Conservation (phyloP, 805 yeast genomes). For the Wickerhamomyces strasburgensis region DNA sequence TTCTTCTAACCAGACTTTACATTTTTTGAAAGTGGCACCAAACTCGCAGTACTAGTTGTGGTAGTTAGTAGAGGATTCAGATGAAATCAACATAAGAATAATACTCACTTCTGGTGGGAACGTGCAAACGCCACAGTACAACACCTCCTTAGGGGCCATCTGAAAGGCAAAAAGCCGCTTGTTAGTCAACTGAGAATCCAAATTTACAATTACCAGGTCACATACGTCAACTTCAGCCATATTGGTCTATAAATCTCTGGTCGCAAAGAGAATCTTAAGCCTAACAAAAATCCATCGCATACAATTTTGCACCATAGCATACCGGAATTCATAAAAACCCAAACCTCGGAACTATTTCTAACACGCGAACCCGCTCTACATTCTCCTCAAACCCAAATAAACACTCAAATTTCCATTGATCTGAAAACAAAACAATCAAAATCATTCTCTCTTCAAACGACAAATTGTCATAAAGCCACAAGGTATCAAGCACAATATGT, state of each 20-base stretch:
- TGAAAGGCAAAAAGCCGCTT: too few relatives aligned
- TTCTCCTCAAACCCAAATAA: background rate
- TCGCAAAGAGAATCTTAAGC: background rate
- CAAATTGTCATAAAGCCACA: too few relatives aligned
- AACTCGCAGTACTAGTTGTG: conserved; percentile 71
- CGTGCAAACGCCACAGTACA: conserved; percentile 76
- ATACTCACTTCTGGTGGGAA: conserved; percentile 62
- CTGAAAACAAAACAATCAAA: too few relatives aligned
- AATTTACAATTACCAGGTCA: too few relatives aligned
- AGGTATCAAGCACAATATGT: too few relatives aligned
- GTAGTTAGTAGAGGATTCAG: conserved; percentile 6
- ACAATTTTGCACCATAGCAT: too few relatives aligned
- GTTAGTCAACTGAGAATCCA: conserved; percentile 6
- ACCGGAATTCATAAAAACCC: too few relatives aligned
- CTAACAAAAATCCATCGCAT: too few relatives aligned
- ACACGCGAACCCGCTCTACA: conserved; percentile 1
- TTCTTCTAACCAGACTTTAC: conserved; percentile 76
- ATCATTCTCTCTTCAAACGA: too few relatives aligned
- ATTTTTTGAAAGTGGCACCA: conserved; percentile 73
- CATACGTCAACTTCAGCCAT: conserved; percentile 13
- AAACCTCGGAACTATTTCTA: too few relatives aligned
- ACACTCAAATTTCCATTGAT: background rate
- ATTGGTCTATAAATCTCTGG: too few relatives aligned
- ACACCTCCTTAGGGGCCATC: conserved; percentile 33
- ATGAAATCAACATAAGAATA: background rate